These are phyloP conservation scores for Bigelowiella natans DNA, from an alignment of 78 protist species.

Conservation along the genomic window DNA sequence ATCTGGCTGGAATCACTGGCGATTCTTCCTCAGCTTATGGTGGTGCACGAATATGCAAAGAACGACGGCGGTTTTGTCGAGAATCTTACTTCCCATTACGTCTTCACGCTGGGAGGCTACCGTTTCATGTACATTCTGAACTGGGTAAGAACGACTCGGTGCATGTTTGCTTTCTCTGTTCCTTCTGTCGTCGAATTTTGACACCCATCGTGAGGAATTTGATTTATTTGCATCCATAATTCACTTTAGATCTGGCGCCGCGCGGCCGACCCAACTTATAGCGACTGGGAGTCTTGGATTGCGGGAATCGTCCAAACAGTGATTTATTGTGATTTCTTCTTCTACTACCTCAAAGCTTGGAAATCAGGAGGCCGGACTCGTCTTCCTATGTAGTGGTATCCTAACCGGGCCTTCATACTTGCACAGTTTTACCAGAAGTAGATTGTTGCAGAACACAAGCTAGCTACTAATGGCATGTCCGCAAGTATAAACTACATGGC, in stretches of 20 bases:
- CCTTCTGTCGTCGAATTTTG: too few species aligned
- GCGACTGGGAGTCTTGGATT: slow-evolving; percentile 10
- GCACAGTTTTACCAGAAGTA: too few species aligned
- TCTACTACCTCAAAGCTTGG: slow-evolving; percentile 10
- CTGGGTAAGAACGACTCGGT: slow-evolving; percentile 12
- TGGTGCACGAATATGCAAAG: slow-evolving; percentile 24
- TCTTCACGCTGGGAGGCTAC: slow-evolving; percentile 16
- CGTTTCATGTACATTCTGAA: slow-evolving; percentile 21
- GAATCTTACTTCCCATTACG: slow-evolving; percentile 18
- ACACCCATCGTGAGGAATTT: too few species aligned
- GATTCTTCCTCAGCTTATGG: slow-evolving; percentile 32
- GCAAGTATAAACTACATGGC: too few species aligned
- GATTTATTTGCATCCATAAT: too few species aligned
- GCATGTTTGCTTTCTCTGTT: background rate
- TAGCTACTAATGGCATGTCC: too few species aligned
- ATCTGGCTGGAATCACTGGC: slow-evolving; percentile 37
- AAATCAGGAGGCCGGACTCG: background rate
- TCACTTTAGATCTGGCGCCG: slow-evolving; percentile 5
- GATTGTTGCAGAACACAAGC: too few species aligned
- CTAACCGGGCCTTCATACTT: too few species aligned
- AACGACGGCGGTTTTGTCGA: slow-evolving; percentile 5
- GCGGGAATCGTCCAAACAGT: slow-evolving; percentile 19
- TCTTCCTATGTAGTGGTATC: background rate
- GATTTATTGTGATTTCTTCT: slow-evolving; percentile 26
- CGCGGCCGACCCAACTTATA: background rate